A percentile compares a stretch with the other conserved stretches of the same genome.
These are phyloP conservation scores for Dactylorhiza incarnata DNA, from an alignment of 106 monocot genomes.

Conservation along the genomic window DNA sequence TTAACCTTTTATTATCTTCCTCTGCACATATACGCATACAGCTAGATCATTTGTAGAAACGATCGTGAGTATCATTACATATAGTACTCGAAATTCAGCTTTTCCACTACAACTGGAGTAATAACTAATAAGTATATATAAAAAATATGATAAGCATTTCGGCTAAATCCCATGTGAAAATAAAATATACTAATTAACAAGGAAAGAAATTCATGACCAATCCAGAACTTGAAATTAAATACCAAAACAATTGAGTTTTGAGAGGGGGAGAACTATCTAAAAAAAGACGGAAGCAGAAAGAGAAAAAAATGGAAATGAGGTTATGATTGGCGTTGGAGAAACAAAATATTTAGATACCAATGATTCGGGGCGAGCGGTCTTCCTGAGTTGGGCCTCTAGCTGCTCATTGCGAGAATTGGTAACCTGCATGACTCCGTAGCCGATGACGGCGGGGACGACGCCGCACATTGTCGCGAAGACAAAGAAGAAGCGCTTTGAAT, in stretches of 20 bases:
- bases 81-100: not conserved
- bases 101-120: not conserved
- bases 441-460: slow-evolving; percentile 73
- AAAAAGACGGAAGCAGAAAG: not conserved
- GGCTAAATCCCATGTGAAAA: too few species aligned
- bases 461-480: slow-evolving; percentile 81
- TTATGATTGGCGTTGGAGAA: not conserved
- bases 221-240: not conserved
- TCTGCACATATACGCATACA: not conserved
- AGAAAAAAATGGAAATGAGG: slow-evolving; percentile 3
- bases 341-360: slow-evolving; percentile 20
- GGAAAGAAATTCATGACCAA: not conserved
- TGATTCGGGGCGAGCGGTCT: slow-evolving; percentile 73
- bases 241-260: not conserved
- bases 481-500: slow-evolving; percentile 90
- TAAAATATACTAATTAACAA: too few species aligned
- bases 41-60: not conserved
- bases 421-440: slow-evolving; percentile 76
- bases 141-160: not conserved
- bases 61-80: not conserved
- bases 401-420: slow-evolving; percentile 83
- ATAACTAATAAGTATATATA: not conserved
- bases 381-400: slow-evolving; percentile 82
- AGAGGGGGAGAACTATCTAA: not conserved
- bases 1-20: not conserved